Base-by-base conservation (phyloP, 1,284 basidiomycete genomes). In the Moesziomyces antarcticus region DNA sequence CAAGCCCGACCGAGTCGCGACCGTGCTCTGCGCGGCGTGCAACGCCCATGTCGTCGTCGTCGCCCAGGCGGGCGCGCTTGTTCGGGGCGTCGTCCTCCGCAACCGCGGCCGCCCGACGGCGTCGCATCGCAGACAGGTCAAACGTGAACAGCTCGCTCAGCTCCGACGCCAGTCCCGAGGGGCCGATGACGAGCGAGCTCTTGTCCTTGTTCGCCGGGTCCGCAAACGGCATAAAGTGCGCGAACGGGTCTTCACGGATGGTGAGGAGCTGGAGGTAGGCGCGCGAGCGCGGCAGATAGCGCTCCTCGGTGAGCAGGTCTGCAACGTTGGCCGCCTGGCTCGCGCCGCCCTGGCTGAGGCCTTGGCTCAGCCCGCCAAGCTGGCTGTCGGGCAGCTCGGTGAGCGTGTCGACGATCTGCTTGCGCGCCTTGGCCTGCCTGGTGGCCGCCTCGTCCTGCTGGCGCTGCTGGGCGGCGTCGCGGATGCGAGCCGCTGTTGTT, bases 131-230 rank as follows among this genome's bases (percentile, higher is more conserved):
- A 85, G 52, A 84, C 78, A 87, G 42, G n/a, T 93, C 92, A 54
- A 93, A 91, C 85, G 92, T 88, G 86, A 97, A 97, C 59, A 97
- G 85, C 59, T 91, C 89, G 0, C 88, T 88, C 10, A 97, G 87
- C 83, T 95, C 92, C 0, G 92, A 91, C 0, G 90, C 89, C 25
- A 94, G 85, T 3, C 92, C 92, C 13, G 90, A 90, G 13, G 93
- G 92, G 0, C 91, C 93, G 47, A 90, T 91, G 77, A 89, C 92
- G 83, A 68, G 49, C 6, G 85, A 83, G 13, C 46, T 89, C 88
- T 9, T 90, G 86, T 6, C 90, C 41, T 88, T 86, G 80, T 89
- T 91, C 1, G 90, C 92, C 0, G 68, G 68, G 40, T 70, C 69
- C 52, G 61, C 63, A 45, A 70, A 75, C 1, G 94, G 93, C 50